Evolutionary conservation across 2,329 filamentous ascomycete genomes (phyloP).

Genomic region (Penicillium sp.): DNA sequence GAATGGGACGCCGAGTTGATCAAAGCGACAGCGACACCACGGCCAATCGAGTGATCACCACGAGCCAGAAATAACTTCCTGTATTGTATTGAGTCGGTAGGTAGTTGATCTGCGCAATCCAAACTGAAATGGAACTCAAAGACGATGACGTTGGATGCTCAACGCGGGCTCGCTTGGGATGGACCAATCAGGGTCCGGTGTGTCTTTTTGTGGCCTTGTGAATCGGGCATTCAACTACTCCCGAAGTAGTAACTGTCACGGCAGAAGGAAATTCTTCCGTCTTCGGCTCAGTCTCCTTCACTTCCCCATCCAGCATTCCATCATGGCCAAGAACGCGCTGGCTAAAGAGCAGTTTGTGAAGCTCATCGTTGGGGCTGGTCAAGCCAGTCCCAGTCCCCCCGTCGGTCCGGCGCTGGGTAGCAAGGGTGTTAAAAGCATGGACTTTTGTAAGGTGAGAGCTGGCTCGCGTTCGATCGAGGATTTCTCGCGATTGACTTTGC

Average conservation of each 20-base stretch:
- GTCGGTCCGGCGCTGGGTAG: conserved; percentile 93
- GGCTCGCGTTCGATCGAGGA: not conserved
- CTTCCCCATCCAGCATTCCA: conserved; percentile 12
- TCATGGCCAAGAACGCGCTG: conserved; percentile 50
- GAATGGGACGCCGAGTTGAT: conserved; percentile 16
- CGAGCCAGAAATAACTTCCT: too few relatives aligned
- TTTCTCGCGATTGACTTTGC: not conserved
- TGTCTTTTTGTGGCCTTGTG: too few relatives aligned
- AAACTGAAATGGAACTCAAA: not conserved
- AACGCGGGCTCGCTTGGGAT: conserved; percentile 18
- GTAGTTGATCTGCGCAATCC: not conserved
- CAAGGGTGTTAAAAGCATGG: conserved; percentile 98
- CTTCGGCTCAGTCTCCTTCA: conserved; percentile 6
- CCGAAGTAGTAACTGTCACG: too few relatives aligned
- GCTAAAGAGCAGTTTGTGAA: conserved; percentile 76
- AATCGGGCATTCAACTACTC: too few relatives aligned
- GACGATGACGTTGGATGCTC: conserved; percentile 20
- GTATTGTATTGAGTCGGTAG: too few relatives aligned
- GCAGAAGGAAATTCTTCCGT: conserved; percentile 23
- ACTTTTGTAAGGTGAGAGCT: conserved; percentile 84
- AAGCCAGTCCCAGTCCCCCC: conserved; percentile 89
- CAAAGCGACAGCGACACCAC: conserved; percentile 1
- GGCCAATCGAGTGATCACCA: not conserved
- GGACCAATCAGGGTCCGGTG: conserved; percentile 17
- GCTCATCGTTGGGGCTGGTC: conserved; percentile 92